Conservation (phyloP, 2,329 filamentous ascomycete species). For the Xylariales sp. region DNA sequence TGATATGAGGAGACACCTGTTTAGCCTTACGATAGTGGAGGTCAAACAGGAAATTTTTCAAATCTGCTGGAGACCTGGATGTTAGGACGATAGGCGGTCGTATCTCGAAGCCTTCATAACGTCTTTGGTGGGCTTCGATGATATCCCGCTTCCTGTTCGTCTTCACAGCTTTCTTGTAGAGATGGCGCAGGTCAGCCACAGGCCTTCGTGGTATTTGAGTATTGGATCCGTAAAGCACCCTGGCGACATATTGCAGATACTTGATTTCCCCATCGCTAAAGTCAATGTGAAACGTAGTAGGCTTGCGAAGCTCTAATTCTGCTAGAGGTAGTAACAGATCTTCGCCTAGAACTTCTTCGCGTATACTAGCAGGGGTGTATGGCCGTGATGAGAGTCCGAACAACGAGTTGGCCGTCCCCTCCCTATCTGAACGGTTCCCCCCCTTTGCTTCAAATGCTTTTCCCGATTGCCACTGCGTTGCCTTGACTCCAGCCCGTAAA, state of each 20-base stretch:
- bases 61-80: conserved; percentile 25
- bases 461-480: conserved; percentile 23
- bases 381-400: conserved; percentile 19
- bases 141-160: conserved; percentile 12
- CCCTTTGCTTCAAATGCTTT: conserved; percentile 14
- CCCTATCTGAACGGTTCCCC: no score
- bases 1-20: conserved; percentile 15
- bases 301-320: conserved; percentile 9
- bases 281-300: conserved; percentile 24
- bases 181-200: conserved; percentile 21
- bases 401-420: conserved; percentile 14
- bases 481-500: conserved; percentile 18
- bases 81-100: conserved; percentile 18
- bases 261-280: conserved; percentile 21
- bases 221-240: conserved; percentile 17
- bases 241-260: conserved; percentile 21
- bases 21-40: conserved; percentile 19
- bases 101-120: conserved; percentile 14
- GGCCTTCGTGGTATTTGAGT: neutral
- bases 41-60: conserved; percentile 34
- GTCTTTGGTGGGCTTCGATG: conserved; percentile 13
- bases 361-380: conserved; percentile 17
- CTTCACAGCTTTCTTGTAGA: conserved; percentile 21
- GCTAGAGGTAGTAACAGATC: conserved; percentile 10
- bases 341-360: conserved; percentile 15